These are phyloP conservation scores for Podospora fimiseda DNA, from an alignment of 495 filamentous ascomycete species.

Conservation along the genomic window DNA sequence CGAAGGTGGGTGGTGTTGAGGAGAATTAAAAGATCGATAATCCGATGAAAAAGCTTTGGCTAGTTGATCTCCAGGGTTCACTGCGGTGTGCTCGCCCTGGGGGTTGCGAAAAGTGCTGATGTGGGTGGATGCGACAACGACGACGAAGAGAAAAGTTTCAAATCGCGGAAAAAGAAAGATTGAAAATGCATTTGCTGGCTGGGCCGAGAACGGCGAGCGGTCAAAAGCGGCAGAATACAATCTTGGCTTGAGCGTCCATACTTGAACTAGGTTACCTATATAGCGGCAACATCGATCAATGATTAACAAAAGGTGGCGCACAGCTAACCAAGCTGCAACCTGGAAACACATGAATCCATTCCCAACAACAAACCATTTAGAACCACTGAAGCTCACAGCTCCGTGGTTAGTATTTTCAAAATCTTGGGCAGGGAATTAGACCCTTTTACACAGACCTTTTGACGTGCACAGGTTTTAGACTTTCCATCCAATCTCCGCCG, in stretches of 20 bases:
- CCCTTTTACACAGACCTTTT: no score
- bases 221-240: slow-evolving; percentile 10
- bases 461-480: no score
- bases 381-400: no score
- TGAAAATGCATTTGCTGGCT: not conserved
- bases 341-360: no score
- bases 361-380: no score
- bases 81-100: slow-evolving; percentile 29
- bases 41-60: not conserved
- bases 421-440: no score
- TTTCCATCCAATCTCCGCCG: no score
- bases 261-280: slow-evolving; percentile 14
- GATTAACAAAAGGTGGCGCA: slow-evolving; percentile 19
- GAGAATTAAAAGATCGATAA: not conserved
- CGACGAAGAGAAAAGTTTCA: not conserved
- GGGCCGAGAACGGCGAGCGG: slow-evolving; percentile 12
- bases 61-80: slow-evolving; percentile 25
- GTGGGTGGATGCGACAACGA: slow-evolving; percentile 7
- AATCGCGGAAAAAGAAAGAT: slow-evolving; percentile 1
- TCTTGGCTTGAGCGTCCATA: no score
- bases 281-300: slow-evolving; percentile 24
- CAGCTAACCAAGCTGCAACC: slow-evolving; percentile 31
- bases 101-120: slow-evolving; percentile 6
- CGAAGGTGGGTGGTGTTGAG: no score
- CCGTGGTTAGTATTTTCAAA: no score